Base-by-base conservation (phyloP, 176 grass and related monocot species). In the Cymbopogon citratus region DNA sequence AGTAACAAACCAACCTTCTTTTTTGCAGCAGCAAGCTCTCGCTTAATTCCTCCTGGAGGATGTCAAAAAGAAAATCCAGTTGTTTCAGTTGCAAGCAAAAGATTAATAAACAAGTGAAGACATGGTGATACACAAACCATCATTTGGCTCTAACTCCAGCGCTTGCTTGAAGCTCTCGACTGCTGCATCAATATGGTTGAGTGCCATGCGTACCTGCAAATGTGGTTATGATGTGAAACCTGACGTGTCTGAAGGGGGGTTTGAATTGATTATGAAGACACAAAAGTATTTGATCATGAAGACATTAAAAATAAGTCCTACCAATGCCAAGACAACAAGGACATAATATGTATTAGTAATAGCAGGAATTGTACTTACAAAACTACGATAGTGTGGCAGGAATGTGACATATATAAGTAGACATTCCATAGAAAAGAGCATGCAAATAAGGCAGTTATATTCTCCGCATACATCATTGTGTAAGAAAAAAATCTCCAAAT, bases 131-230 rank as follows among this genome's bases (percentile, higher is more conserved):
- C 28, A 56, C 52, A 85, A 78, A 98, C 95, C 95, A 93, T 98
- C 95, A 31, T 91, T 98, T 73, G 95, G 95, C 67, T 98, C 92
- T 63, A 95, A 86, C 36, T 98, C 92, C 46, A 98, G 78, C 65
- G 95, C 92, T 27, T 82, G 51, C 69, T 95, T 93, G 69, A 98
- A 98, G 84, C 92, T 98, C 75, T 93, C 90, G 12, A 91, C 85
- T 31, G 95, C 95, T 77, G 92, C 86, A 91, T 98, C 95, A 49
- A 95, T 91, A 80, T 98, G 83, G 31, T 93, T 95, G 71, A 98
- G 92, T 43, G 89, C 82, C 77, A 91, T 89, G 63, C 87, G 85
- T 91, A 89, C 95, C 95, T 98, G 81, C 72, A 85, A 67, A 87
- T 40, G 29, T 14, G 69, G 41, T 78, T 78, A 70, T 6, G 7